A percentile compares a stretch with the other conserved stretches of the same genome.
These are phyloP conservation scores for Chaetomium cochliodes DNA, from an alignment of 495 filamentous ascomycete genomes.

Conservation along the genomic window DNA sequence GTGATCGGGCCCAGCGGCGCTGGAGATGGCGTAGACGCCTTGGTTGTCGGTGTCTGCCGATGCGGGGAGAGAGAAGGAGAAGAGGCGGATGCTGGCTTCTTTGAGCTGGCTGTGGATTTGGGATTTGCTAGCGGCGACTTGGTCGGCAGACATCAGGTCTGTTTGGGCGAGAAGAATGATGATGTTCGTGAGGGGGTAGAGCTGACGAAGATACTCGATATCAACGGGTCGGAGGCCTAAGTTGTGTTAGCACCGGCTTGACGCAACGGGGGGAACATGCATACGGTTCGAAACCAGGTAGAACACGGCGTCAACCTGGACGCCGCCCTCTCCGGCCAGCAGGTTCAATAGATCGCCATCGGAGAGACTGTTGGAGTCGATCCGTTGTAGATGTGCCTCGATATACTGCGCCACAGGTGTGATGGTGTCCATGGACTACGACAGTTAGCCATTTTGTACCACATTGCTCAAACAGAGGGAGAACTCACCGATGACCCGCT, in stretches of 20 bases:
- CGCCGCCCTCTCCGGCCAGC: conserved; percentile 80
- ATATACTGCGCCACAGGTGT: conserved; percentile 73
- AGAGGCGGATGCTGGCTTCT: conserved; percentile 61
- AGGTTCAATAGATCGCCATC: conserved; percentile 77
- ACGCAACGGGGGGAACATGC: not conserved
- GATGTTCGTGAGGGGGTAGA: conserved; percentile 79
- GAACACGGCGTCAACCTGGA: conserved; percentile 85
- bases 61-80: conserved; percentile 57
- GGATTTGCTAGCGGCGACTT: conserved; percentile 62
- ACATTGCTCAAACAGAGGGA: not conserved
- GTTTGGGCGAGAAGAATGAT: conserved; percentile 79
- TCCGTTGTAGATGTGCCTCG: conserved; percentile 67
- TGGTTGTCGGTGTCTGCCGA: conserved; percentile 30
- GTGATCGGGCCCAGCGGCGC: conserved; percentile 68
- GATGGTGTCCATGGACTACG: conserved; percentile 61
- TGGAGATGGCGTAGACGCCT: conserved; percentile 78
- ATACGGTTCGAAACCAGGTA: conserved; percentile 63
- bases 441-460: conserved; percentile 13
- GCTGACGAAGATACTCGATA: conserved; percentile 69
- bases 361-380: conserved; percentile 57
- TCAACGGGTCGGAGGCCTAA: conserved; percentile 71
- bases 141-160: conserved; percentile 62
- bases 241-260: not conserved
- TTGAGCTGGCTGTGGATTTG: conserved; percentile 60
- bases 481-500: conserved; percentile 56